These are phyloP conservation scores for Microthyrium microscopicum DNA, from an alignment of 2,329 filamentous ascomycete species.

Conservation along the genomic window DNA sequence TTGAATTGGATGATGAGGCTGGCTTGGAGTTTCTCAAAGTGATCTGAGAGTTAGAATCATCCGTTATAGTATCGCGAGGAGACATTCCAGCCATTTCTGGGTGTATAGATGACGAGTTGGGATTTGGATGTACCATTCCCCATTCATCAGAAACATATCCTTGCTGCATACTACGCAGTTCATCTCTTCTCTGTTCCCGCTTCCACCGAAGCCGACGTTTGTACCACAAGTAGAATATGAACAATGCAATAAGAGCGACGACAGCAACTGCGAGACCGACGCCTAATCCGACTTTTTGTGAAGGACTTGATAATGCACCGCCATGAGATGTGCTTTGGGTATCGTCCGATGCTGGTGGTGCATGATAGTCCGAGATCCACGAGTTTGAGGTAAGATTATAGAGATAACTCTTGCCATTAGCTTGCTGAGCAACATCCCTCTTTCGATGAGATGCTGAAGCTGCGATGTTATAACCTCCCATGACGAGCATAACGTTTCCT, in stretches of 20 bases:
- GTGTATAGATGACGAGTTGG: background rate
- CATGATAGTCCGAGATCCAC: constrained; percentile 41
- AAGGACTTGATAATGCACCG: constrained; percentile 24
- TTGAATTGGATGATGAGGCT: background rate
- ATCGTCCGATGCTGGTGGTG: constrained; percentile 19
- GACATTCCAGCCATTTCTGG: too few species aligned
- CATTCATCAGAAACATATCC: constrained; percentile 12
- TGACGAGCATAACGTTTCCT: constrained; percentile 43
- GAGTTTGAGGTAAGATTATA: constrained; percentile 44
- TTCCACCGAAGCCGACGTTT: constrained; percentile 22
- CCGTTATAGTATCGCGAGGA: too few species aligned
- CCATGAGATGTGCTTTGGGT: constrained; percentile 9
- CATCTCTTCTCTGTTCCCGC: constrained; percentile 33
- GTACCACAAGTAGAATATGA: constrained; percentile 30
- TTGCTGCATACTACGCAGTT: constrained; percentile 35
- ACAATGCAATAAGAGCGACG: constrained; percentile 23
- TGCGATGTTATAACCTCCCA: constrained; percentile 39
- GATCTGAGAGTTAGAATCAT: too few species aligned
- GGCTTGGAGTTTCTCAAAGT: background rate
- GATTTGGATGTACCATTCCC: background rate
- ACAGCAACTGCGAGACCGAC: constrained; percentile 28
- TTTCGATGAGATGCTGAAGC: constrained; percentile 17
- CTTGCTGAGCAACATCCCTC: constrained; percentile 16
- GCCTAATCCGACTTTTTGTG: constrained; percentile 29
- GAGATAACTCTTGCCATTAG: constrained; percentile 34